phyloP scores from a whole-genome alignment of 2,329 filamentous ascomycete genomes.

The Calonectria hawksworthii region DNA sequence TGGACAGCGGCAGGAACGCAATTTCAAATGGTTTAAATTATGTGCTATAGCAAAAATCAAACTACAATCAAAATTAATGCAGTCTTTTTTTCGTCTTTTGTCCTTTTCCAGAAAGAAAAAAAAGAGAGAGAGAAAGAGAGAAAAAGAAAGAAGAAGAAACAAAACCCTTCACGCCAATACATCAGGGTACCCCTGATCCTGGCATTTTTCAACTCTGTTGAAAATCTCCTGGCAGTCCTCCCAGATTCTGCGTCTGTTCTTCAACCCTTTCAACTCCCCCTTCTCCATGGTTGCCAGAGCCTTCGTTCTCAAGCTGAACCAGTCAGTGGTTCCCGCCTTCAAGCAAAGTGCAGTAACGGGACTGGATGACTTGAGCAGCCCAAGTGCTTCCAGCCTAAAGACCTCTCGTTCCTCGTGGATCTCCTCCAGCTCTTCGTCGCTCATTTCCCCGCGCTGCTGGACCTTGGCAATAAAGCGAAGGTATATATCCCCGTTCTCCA shows the following conservation, averaged over 20 bases:
- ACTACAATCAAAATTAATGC: neutral
- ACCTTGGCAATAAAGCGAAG: neutral
- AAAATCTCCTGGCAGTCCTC: neutral
- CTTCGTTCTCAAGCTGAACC: neutral
- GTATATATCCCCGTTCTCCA: neutral
- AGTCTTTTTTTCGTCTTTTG: neutral
- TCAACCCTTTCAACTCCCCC: neutral
- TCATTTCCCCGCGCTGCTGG: neutral
- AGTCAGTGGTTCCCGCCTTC: neutral
- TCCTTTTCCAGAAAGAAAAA: too few species aligned
- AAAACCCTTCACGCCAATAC: too few species aligned
- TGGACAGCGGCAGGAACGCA: neutral
- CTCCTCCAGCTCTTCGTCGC: neutral
- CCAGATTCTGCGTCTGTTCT: neutral
- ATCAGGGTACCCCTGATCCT: neutral
- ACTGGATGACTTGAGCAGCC: neutral
- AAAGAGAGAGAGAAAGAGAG: too few species aligned
- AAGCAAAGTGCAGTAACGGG: neutral
- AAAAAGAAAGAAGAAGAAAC: too few species aligned
- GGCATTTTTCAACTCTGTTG: neutral
- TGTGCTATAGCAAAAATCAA: neutral
- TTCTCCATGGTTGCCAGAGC: neutral
- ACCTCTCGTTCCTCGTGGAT: neutral
- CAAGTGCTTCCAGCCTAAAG: neutral
- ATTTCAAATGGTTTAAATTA: neutral